Conservation (phyloP, 2,329 filamentous ascomycete species). For the Colletotrichum agaves region DNA sequence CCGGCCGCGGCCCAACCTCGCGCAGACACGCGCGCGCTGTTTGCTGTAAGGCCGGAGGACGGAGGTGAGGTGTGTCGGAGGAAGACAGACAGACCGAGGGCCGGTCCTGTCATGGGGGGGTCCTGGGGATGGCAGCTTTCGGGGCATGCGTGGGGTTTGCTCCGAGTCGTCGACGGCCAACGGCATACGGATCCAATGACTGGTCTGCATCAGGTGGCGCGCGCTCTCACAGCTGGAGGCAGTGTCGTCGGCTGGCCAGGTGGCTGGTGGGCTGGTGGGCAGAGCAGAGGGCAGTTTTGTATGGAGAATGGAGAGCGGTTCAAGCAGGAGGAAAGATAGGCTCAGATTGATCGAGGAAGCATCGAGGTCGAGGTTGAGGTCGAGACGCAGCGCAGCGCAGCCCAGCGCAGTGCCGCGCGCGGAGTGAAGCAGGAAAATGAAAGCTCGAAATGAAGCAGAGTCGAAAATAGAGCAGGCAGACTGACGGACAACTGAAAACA, state of each 20-base stretch:
- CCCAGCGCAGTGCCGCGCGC: slow-evolving; percentile 33
- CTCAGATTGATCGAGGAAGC: slow-evolving; percentile 11
- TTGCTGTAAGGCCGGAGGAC: not conserved
- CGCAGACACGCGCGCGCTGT: slow-evolving; percentile 33
- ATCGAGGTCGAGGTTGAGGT: slow-evolving; percentile 36
- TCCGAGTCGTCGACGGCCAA: slow-evolving; percentile 29
- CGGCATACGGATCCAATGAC: slow-evolving; percentile 12
- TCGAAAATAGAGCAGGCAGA: slow-evolving; percentile 17
- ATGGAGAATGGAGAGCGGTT: slow-evolving; percentile 30
- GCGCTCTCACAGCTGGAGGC: slow-evolving; percentile 28
- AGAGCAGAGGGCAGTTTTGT: slow-evolving; percentile 1
- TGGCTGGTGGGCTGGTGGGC: slow-evolving; percentile 18
- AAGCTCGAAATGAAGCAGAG: not conserved
- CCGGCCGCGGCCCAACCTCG: slow-evolving; percentile 21
- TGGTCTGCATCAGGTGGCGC: slow-evolving; percentile 35
- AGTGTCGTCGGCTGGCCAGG: slow-evolving; percentile 5
- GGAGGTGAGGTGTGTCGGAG: slow-evolving; percentile 18
- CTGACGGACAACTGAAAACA: too few species aligned
- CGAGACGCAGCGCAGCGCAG: too few species aligned
- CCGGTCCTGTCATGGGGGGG: not conserved
- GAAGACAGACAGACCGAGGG: not conserved
- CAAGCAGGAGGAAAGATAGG: slow-evolving; percentile 25
- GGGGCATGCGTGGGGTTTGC: slow-evolving; percentile 20
- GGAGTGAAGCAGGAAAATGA: slow-evolving; percentile 30
- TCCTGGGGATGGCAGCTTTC: not conserved